A percentile compares a stretch with the other conserved stretches of the same genome.
These are phyloP conservation scores for Vitis amurensis DNA, from an alignment of 164 flowering plant species.

Conservation along the genomic window DNA sequence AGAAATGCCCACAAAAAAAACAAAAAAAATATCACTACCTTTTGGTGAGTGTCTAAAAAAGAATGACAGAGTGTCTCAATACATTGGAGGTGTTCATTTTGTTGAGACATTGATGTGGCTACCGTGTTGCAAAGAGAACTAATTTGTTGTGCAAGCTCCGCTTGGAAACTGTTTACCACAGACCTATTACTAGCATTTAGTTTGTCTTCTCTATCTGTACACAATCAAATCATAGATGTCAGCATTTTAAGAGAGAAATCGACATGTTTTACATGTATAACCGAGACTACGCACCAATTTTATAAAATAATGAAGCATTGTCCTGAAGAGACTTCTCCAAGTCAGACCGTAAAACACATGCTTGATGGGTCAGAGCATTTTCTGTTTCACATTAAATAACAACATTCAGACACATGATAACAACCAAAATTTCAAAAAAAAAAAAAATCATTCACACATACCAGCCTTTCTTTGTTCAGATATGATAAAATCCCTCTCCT, in stretches of 20 bases:
- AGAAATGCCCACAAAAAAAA: not conserved
- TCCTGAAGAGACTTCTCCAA: constrained; percentile 87
- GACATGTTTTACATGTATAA: not conserved
- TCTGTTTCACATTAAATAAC: constrained; percentile 44
- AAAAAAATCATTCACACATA: constrained; percentile 9
- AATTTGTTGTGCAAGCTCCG: constrained; percentile 61
- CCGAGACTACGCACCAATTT: constrained; percentile 56
- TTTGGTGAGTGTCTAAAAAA: constrained; percentile 52
- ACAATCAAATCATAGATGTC: not conserved
- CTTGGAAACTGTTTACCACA: constrained; percentile 59
- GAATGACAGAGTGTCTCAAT: constrained; percentile 67
- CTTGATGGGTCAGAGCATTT: constrained; percentile 84
- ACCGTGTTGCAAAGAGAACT: constrained; percentile 60
- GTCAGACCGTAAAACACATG: constrained; percentile 71
- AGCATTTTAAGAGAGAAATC: not conserved
- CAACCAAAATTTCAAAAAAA: not conserved
- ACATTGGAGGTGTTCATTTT: constrained; percentile 69
- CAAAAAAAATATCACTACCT: constrained; percentile 40
- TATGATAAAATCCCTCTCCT: constrained; percentile 81
- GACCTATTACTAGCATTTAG: constrained; percentile 68
- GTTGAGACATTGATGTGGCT: constrained; percentile 56
- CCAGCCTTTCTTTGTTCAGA: constrained; percentile 88
- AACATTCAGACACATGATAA: not conserved
- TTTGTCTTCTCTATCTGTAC: constrained; percentile 81
- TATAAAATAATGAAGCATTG: constrained; percentile 63